A percentile compares a stretch with the other conserved stretches of the same genome.
phyloP scores from a whole-genome alignment of 129 eudicot species.

The Chrysanthemum seticuspe region DNA sequence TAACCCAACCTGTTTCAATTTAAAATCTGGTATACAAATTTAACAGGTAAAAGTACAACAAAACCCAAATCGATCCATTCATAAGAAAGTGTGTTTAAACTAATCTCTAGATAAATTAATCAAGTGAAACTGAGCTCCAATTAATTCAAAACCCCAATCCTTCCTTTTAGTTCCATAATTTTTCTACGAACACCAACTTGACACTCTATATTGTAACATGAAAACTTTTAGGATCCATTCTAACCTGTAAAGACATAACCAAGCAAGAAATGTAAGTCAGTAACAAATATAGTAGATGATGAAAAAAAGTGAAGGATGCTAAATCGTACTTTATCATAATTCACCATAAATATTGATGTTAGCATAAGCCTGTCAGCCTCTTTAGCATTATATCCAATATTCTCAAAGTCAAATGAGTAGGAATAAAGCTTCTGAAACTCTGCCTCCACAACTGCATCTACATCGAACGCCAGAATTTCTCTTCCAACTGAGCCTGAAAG shows the following conservation, averaged over 20 bases:
- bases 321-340: slow-evolving; percentile 82
- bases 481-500: slow-evolving; percentile 82
- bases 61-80: no score
- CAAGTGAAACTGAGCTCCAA: no score
- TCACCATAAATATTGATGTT: slow-evolving; percentile 81
- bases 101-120: no score
- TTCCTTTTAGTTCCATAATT: no score
- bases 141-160: no score
- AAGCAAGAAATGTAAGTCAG: slow-evolving; percentile 11
- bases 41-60: no score
- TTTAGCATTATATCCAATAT: slow-evolving; percentile 51
- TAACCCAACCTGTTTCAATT: no score
- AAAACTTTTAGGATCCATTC: slow-evolving; percentile 71
- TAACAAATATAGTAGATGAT: slow-evolving; percentile 2
- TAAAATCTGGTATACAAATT: no score
- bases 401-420: slow-evolving; percentile 71
- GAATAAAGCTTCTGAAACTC: slow-evolving; percentile 85
- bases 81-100: no score
- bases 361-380: slow-evolving; percentile 80
- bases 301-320: slow-evolving; percentile 6
- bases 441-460: slow-evolving; percentile 85
- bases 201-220: no score
- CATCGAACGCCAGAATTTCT: slow-evolving; percentile 91
- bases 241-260: slow-evolving; percentile 51
- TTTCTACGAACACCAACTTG: no score